These are phyloP conservation scores for Posidonia oceanica DNA, from an alignment of 116 monocot species.

Conservation along the genomic window DNA sequence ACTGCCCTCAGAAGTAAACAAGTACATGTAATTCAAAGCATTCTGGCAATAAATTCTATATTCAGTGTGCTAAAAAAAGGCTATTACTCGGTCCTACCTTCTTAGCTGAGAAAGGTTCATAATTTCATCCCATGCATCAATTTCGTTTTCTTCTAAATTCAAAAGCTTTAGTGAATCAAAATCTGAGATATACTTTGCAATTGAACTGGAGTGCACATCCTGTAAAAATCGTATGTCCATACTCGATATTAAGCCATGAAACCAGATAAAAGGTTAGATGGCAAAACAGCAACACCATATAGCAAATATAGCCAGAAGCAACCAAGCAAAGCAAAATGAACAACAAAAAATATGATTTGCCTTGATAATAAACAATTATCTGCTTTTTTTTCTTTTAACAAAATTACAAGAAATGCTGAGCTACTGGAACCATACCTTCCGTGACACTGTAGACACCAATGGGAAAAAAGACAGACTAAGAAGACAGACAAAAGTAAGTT, in stretches of 20 bases:
- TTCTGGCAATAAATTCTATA: not conserved
- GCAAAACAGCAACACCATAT: not conserved
- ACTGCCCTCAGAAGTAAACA: not conserved
- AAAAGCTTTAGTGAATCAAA: slow-evolving; percentile 55
- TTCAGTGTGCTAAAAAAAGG: not conserved
- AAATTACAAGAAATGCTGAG: no score
- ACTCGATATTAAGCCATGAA: not conserved
- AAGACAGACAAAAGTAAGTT: no score
- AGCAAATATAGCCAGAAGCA: no score
- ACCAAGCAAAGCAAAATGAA: no score
- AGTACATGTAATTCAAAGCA: not conserved
- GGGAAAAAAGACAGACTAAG: no score
- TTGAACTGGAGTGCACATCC: slow-evolving; percentile 14
- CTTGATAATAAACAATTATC: no score
- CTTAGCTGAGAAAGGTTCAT: not conserved
- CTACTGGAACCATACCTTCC: no score
- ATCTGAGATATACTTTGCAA: slow-evolving; percentile 26
- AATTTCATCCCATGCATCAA: slow-evolving; percentile 41
- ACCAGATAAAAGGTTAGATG: not conserved
- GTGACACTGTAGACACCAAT: no score
- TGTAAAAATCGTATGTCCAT: slow-evolving; percentile 2
- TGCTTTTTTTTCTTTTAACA: no score
- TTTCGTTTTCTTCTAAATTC: slow-evolving; percentile 77
- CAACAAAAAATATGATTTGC: no score
- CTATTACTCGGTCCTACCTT: not conserved